Evolutionary conservation across 2,329 filamentous ascomycete genomes (phyloP).

Genomic region (Diaporthe helianthi): DNA sequence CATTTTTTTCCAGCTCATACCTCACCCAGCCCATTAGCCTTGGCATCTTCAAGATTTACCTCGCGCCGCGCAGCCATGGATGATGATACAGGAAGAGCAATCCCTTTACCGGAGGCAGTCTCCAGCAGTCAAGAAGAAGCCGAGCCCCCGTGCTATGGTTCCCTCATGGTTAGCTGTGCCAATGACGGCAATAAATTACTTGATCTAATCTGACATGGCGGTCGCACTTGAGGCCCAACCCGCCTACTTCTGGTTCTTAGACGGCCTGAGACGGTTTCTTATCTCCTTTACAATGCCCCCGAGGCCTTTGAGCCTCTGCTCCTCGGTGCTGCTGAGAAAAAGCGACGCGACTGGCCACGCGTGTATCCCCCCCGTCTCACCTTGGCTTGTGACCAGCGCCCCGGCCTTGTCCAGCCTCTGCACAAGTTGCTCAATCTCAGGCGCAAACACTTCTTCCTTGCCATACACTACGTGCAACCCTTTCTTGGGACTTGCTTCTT

Average conservation of each 20-base stretch:
- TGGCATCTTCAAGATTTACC: slow-evolving; percentile 10
- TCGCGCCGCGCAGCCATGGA: slow-evolving; percentile 36
- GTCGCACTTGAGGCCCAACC: slow-evolving; percentile 32
- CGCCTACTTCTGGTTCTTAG: slow-evolving; percentile 39
- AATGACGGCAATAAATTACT: slow-evolving; percentile 52
- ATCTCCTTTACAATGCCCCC: slow-evolving; percentile 49
- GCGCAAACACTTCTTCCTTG: slow-evolving; percentile 77
- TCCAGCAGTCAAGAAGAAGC: slow-evolving; percentile 51
- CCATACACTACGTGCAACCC: slow-evolving; percentile 78
- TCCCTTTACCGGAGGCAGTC: slow-evolving; percentile 46
- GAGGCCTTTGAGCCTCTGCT: slow-evolving; percentile 61
- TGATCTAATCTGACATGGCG: slow-evolving; percentile 70
- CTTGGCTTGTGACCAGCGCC: slow-evolving; percentile 61
- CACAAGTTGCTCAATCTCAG: slow-evolving; percentile 70
- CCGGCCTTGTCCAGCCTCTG: slow-evolving; percentile 60
- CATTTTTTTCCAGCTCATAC: slow-evolving; percentile 1
- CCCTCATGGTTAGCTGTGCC: slow-evolving; percentile 43
- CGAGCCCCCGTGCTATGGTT: slow-evolving; percentile 58
- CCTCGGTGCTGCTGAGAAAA: slow-evolving; percentile 58
- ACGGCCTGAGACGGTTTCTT: slow-evolving; percentile 39
- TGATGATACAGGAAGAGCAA: slow-evolving; percentile 50
- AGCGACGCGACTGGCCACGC: slow-evolving; percentile 79
- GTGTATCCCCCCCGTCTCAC: slow-evolving; percentile 74
- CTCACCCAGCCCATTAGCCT: background rate
- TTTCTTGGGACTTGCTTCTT: slow-evolving; percentile 66